Evolutionary conservation across 352 stramenopile genomes (phyloP), one percentile per base, ranked within the genome.

Genomic region (Thalassiosira oceanica): DNA sequence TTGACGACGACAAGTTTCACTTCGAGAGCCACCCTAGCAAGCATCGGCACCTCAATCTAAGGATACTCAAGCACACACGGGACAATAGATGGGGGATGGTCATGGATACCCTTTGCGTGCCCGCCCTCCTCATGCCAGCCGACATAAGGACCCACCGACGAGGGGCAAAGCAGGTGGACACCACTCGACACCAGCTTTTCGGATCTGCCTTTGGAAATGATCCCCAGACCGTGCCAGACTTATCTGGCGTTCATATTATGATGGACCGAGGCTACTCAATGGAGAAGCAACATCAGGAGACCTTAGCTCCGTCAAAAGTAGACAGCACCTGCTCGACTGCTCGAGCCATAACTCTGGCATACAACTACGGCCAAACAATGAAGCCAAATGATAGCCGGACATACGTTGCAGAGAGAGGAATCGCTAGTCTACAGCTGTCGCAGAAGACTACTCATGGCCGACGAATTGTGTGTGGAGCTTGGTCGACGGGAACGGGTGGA

Each of bases 41-140:
- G 0, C n/a, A 49, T 21, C n/a, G 18, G 18, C 10, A 49, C 13
- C 11, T 49, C 0, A 49, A 18, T 18, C 13, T 49, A 13, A 49
- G 21, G 18, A 20, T 49, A 8, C 10, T 49, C 0, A 49, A 49
- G 21, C 41, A 1, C n/a, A 18, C 21, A 8, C 10, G 10, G 10
- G 41, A 49, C 18, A 49, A 49, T 18, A n/a, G 41, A 11, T 49
- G 41, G 41, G 41, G 41, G 10, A 49, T 49, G 41, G 41, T 49
- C 13, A 10, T 24, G 10, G 41, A 1, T 18, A 49, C 10, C 13
- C 15, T 49, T n/a, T 11, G 41, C 16, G 41, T 21, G 18, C 16
- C 10, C 13, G n/a, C 10, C 18, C 10, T 49, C 41, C 10, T 49
- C 13, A 11, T 18, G n/a, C 13, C 10, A 20, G 10, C 10, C 13